phyloP scores from a whole-genome alignment of 108 stramenopile species.

The Phaeodactylum tricornutum region DNA sequence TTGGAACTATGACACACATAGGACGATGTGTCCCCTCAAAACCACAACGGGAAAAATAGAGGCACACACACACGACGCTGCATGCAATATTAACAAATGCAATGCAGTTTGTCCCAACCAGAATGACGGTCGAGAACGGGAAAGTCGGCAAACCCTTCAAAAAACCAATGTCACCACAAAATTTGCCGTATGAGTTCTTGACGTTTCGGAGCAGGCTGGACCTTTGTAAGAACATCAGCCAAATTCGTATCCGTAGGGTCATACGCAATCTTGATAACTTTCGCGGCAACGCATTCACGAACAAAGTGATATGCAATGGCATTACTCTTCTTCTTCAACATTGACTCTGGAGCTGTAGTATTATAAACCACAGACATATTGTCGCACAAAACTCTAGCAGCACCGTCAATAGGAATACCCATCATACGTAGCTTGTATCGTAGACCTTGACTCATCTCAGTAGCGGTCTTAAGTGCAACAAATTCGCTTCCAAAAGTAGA shows the following conservation, averaged over 20 bases:
- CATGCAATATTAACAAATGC: no score
- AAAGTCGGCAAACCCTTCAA: no score
- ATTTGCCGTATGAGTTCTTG: neutral
- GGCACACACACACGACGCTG: no score
- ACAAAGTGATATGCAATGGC: slow-evolving; percentile 32
- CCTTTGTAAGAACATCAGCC: slow-evolving; percentile 33
- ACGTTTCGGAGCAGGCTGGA: neutral
- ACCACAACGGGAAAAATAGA: no score
- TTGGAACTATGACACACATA: no score
- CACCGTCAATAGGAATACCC: slow-evolving; percentile 26
- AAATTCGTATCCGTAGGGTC: slow-evolving; percentile 21
- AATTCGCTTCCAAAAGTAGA: slow-evolving; percentile 43
- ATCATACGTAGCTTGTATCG: slow-evolving; percentile 49
- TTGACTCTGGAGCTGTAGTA: slow-evolving; percentile 19
- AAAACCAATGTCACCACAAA: no score
- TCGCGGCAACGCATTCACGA: slow-evolving; percentile 19
- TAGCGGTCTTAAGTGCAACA: slow-evolving; percentile 18
- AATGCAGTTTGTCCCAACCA: no score
- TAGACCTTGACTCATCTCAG: slow-evolving; percentile 23
- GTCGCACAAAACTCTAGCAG: slow-evolving; percentile 23
- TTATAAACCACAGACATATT: slow-evolving; percentile 29
- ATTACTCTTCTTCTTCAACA: slow-evolving; percentile 32
- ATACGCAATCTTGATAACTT: slow-evolving; percentile 6
- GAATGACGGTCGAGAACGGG: no score
- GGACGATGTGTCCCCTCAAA: no score